phyloP scores from a whole-genome alignment of 78 protist species.

The Dictyostelium purpureum region DNA sequence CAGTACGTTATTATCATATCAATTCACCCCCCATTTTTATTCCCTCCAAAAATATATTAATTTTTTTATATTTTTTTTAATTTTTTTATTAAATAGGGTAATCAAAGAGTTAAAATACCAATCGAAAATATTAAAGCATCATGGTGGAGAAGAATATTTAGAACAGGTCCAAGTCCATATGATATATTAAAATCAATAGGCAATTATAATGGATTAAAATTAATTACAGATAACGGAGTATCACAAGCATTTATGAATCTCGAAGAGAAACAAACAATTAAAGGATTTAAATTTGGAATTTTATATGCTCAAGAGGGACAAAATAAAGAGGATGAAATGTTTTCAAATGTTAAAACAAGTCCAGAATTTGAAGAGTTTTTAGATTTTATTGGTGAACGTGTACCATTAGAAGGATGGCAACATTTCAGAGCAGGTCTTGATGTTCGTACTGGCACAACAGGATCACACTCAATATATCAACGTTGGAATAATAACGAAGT shows the following conservation, averaged over 20 bases:
- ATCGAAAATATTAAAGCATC: constrained; percentile 53
- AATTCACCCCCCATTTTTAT: neutral
- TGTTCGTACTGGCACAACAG: constrained; percentile 77
- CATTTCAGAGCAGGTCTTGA: constrained; percentile 78
- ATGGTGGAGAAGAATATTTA: constrained; percentile 81
- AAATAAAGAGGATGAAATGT: constrained; percentile 83
- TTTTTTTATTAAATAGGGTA: constrained; percentile 33
- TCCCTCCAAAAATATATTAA: neutral
- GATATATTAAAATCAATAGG: constrained; percentile 51
- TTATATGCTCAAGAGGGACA: constrained; percentile 79
- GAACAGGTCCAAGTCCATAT: constrained; percentile 75
- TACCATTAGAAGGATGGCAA: constrained; percentile 62
- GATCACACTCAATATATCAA: constrained; percentile 70
- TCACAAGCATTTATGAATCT: constrained; percentile 72
- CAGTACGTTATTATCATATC: constrained; percentile 16
- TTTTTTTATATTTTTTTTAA: neutral
- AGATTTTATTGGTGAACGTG: constrained; percentile 71
- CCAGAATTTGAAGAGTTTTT: constrained; percentile 79
- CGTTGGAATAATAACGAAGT: constrained; percentile 78
- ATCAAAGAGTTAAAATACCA: constrained; percentile 63
- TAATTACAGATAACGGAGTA: constrained; percentile 55
- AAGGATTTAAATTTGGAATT: constrained; percentile 82
- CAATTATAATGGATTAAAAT: constrained; percentile 4
- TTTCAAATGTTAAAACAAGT: constrained; percentile 62
- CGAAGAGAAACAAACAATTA: constrained; percentile 77